A percentile compares a stretch with the other conserved stretches of the same genome.
Conservation (phyloP, 2,329 filamentous ascomycete species). For the Sporothrix sp. region DNA sequence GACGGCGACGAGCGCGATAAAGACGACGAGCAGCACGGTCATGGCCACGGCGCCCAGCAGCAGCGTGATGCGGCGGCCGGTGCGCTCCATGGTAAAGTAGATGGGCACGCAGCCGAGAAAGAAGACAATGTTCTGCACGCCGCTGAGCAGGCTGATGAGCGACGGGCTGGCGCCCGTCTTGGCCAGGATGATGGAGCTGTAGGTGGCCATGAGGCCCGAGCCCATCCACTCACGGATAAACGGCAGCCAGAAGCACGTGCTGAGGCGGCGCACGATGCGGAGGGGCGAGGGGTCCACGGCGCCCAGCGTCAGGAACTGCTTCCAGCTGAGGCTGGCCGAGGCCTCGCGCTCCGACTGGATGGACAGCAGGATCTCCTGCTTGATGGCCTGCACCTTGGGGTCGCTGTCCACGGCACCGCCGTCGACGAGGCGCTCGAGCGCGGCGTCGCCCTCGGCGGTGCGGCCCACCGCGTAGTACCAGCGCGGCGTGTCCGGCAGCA, state of each 20-base stretch:
- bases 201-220: not conserved
- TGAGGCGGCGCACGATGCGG: not conserved
- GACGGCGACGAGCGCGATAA: conserved; percentile 1
- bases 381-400: not conserved
- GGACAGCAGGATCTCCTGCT: conserved; percentile 40
- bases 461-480: conserved; percentile 9
- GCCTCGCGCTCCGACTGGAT: conserved; percentile 5
- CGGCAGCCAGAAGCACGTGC: not conserved
- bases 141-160: not conserved
- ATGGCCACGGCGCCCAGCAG: not conserved
- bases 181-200: not conserved
- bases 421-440: not conserved
- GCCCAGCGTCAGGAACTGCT: not conserved
- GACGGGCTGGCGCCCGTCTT: not conserved
- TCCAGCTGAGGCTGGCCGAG: not conserved
- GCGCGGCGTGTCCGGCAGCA: conserved; percentile 17
- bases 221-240: conserved; percentile 6
- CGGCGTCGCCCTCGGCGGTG: conserved; percentile 1
- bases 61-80: not conserved
- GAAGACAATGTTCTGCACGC: not conserved
- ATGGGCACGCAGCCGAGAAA: not conserved
- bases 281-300: not conserved
- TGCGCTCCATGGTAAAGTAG: not conserved
- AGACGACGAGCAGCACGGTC: not conserved
- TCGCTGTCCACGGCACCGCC: not conserved